phyloP scores from a whole-genome alignment of 148 eudicot species.

The Suaeda aralocaspica region DNA sequence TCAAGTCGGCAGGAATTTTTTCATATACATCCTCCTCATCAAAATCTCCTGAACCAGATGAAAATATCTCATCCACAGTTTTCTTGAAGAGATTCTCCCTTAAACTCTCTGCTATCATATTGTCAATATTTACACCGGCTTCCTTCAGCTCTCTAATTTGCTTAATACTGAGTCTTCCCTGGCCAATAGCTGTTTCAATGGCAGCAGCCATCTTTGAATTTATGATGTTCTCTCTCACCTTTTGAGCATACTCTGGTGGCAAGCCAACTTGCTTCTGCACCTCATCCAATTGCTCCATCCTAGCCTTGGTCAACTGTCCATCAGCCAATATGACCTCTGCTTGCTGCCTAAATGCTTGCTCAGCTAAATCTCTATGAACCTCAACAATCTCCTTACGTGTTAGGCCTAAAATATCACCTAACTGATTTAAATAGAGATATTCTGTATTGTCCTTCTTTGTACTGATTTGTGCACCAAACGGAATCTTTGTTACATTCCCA shows the following conservation, averaged over 20 bases:
- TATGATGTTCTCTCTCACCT: constrained; percentile 74
- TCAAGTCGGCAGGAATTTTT: constrained; percentile 74
- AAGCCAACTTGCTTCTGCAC: constrained; percentile 76
- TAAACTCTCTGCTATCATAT: constrained; percentile 58
- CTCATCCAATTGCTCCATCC: constrained; percentile 65
- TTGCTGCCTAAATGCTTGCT: constrained; percentile 68
- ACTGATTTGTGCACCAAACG: constrained; percentile 65
- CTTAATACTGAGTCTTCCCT: constrained; percentile 71
- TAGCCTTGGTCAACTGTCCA: constrained; percentile 74
- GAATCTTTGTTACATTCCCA: constrained; percentile 57
- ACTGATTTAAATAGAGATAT: constrained; percentile 63
- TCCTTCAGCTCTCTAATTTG: constrained; percentile 78
- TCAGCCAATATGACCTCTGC: constrained; percentile 95
- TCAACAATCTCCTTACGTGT: constrained; percentile 61
- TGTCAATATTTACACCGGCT: constrained; percentile 60
- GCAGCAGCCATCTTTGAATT: constrained; percentile 74
- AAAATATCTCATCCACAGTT: constrained; percentile 69
- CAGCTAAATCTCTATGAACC: constrained; percentile 75
- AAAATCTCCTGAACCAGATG: constrained; percentile 91
- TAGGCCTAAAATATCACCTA: constrained; percentile 78
- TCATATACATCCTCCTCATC: constrained; percentile 80
- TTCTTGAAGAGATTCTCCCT: constrained; percentile 77
- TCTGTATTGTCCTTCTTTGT: constrained; percentile 66
- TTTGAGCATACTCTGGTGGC: constrained; percentile 81
- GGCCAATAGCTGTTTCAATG: constrained; percentile 73